Base-by-base conservation (phyloP, 352 stramenopile genomes). In the Phytophthora crassamura region DNA sequence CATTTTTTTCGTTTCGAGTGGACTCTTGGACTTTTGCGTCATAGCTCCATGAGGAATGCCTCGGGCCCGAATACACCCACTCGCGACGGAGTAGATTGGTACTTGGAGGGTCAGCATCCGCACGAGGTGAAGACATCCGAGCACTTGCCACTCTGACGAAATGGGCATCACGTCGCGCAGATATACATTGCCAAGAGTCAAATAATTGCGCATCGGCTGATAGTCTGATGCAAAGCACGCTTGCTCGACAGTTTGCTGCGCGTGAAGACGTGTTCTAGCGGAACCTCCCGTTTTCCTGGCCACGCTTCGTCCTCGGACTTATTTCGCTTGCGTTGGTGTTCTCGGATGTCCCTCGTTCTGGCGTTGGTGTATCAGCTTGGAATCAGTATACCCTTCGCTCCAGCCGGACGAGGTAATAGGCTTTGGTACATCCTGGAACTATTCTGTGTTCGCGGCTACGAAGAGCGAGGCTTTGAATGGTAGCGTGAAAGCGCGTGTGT, bases 271-370 rank as follows among this genome's bases (percentile, higher is more conserved):
- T 60, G n/a, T 71, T 71, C 55, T 41, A 59, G 9, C 54, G 52
- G 36, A 34, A 59, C 11, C 38, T 71, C 7, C 49, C 63, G 12
- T 61, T 71, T 25, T 64, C 63, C 4, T 66, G 54, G 63, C 1
- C 51, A 7, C 54, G 41, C 0, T 42, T 66, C 10, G 9, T 58
- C 15, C 7, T 58, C 0, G 63, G 63, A 5, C 1, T 73, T 8
- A n/a, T 65, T 3, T 77, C 69, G n/a, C 48, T 77, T 5, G 46
- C 30, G 7, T 56, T 77, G 9, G 64, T 72, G 3, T 69, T 68
- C 8, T 63, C 69, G 0, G 69, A 77, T 39, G 55, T 77, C 7
- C 57, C 53, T 18, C 59, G 70, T 14, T 72, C 65, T 6, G 70
- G 70, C 4, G 25, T 78, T 4, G 70, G 46, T 0, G 54, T 78